Conservation (phyloP, 495 filamentous ascomycete genomes). For the Hypoxylon perforatum region DNA sequence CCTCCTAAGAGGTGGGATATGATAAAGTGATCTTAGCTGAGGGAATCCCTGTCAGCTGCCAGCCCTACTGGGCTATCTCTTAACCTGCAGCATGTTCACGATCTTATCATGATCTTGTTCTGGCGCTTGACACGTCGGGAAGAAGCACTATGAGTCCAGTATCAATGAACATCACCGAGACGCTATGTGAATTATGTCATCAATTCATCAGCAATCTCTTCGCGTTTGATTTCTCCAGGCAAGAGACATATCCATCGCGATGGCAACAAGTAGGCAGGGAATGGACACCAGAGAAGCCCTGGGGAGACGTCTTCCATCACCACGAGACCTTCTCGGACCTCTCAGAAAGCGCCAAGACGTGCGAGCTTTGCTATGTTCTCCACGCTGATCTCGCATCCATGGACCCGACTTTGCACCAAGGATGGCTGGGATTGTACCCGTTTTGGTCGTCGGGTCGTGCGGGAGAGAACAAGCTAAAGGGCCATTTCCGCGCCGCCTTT, state of each 20-base stretch:
- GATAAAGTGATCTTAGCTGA: background rate
- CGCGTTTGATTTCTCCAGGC: slow-evolving; percentile 14
- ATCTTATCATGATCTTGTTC: too few species aligned
- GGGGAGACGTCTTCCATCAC: slow-evolving; percentile 29
- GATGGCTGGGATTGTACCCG: slow-evolving; percentile 33
- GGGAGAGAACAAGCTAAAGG: slow-evolving; percentile 23
- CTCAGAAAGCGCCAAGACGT: slow-evolving; percentile 20
- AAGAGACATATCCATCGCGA: slow-evolving; percentile 10
- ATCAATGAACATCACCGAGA: slow-evolving; percentile 7
- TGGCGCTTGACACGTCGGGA: too few species aligned
- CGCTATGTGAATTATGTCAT: slow-evolving; percentile 28
- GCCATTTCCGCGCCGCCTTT: slow-evolving; percentile 32
- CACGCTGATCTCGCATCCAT: slow-evolving; percentile 18
- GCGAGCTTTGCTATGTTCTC: slow-evolving; percentile 26
- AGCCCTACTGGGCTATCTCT: too few species aligned
- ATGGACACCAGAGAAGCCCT: slow-evolving; percentile 7
- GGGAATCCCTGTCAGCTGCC: background rate
- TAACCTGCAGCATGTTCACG: too few species aligned
- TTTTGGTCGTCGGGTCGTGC: slow-evolving; percentile 13
- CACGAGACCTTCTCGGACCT: slow-evolving; percentile 21
- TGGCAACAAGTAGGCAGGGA: slow-evolving; percentile 13
- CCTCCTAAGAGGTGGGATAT: too few species aligned
- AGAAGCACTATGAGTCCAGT: slow-evolving; percentile 14
- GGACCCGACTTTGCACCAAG: slow-evolving; percentile 11
- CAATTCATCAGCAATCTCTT: slow-evolving; percentile 32